A percentile compares a stretch with the other conserved stretches of the same genome.
Evolutionary conservation across 116 monocot species (phyloP).

Genomic region (Iris pallida): DNA sequence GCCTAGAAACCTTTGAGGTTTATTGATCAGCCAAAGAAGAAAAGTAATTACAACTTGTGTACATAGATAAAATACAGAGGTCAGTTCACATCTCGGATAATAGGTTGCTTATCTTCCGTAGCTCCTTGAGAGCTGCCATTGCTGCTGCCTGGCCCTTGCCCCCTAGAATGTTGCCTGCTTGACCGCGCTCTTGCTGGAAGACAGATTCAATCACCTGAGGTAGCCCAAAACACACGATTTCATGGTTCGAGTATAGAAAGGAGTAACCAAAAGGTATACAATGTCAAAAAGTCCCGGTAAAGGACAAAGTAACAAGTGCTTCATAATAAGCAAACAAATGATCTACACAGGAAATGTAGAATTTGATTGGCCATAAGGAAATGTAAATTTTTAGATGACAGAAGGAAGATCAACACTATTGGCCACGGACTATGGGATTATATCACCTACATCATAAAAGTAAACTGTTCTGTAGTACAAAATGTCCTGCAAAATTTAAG

Average conservation of each 20-base stretch:
- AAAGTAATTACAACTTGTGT: constrained; percentile 22
- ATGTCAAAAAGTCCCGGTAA: not conserved
- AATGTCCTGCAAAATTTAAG: no score
- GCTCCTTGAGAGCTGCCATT: constrained; percentile 80
- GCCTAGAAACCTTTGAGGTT: constrained; percentile 4
- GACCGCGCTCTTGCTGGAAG: constrained; percentile 70
- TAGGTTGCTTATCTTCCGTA: constrained; percentile 84
- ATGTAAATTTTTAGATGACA: no score
- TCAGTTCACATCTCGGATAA: constrained; percentile 66
- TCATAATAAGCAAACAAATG: no score
- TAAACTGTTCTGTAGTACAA: no score
- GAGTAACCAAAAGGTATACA: not conserved
- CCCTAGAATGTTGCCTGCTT: constrained; percentile 54
- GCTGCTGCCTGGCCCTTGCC: constrained; percentile 80
- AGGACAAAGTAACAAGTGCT: not conserved
- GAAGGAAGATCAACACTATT: no score
- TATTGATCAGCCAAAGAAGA: constrained; percentile 21
- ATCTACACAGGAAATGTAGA: no score
- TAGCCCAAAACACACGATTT: not conserved
- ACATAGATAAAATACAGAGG: not conserved
- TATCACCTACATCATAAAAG: no score
- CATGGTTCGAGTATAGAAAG: not conserved
- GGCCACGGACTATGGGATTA: no score
- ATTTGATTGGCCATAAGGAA: no score
- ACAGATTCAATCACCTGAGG: constrained; percentile 76